Evolutionary conservation across 2,329 filamentous ascomycete species (phyloP).

Genomic region (Aureobasidium vineae): DNA sequence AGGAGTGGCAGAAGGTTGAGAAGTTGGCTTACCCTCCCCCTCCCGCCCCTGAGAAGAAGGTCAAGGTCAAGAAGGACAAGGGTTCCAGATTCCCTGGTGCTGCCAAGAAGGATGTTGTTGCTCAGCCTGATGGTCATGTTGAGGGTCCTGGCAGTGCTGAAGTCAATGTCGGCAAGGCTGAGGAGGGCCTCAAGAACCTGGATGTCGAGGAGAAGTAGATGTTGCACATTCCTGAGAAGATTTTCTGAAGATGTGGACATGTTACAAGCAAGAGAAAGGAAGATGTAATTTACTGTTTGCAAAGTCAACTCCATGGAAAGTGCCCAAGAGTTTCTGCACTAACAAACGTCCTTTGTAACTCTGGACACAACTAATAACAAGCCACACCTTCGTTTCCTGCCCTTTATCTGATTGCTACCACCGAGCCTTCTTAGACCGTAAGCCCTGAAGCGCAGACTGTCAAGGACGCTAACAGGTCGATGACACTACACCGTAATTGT

Average conservation of each 20-base stretch:
- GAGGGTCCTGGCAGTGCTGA: conserved; percentile 44
- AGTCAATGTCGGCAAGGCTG: conserved; percentile 44
- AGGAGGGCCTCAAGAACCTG: conserved; percentile 43
- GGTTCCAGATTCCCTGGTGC: conserved; percentile 62
- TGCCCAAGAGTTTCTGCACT: no score
- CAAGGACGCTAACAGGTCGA: no score
- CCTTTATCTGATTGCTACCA: no score
- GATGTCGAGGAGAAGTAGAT: conserved; percentile 27
- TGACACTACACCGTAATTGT: no score
- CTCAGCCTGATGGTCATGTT: conserved; percentile 48
- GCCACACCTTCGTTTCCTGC: no score
- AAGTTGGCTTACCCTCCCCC: conserved; percentile 76
- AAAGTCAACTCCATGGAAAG: no score
- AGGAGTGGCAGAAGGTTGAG: conserved; percentile 78
- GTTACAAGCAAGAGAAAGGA: neutral
- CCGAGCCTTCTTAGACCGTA: no score
- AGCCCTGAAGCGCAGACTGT: no score
- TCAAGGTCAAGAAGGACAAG: conserved; percentile 71
- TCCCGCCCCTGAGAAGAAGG: conserved; percentile 61
- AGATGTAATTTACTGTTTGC: neutral
- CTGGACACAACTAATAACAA: no score
- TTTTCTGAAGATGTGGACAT: neutral
- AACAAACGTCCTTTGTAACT: no score
- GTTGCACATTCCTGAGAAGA: neutral
- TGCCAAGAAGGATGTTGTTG: conserved; percentile 37